phyloP scores from a whole-genome alignment of 305 asterid species.

The Fraxinus paxiana region DNA sequence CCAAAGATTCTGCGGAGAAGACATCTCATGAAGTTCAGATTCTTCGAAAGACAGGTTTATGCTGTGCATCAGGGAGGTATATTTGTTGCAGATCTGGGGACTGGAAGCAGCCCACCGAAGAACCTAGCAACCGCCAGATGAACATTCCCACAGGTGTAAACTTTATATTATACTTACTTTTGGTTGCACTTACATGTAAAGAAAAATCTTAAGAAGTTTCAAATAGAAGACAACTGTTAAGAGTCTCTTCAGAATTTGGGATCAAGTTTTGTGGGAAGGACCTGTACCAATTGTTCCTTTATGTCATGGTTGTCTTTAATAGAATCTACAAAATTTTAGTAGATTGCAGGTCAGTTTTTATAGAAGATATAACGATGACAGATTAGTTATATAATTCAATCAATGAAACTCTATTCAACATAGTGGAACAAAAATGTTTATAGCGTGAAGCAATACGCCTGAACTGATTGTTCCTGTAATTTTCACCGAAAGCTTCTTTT shows the following conservation, averaged over 20 bases:
- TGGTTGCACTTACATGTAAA: neutral
- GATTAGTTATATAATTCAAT: neutral
- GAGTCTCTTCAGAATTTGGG: neutral
- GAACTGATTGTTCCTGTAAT: neutral
- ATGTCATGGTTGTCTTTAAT: neutral
- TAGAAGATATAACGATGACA: neutral
- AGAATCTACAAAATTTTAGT: neutral
- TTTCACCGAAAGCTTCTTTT: neutral
- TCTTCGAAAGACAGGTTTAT: conserved; percentile 70
- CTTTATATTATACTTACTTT: neutral
- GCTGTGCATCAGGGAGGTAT: conserved; percentile 71
- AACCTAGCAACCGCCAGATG: conserved; percentile 65
- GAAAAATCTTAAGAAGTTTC: neutral
- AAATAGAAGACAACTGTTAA: neutral
- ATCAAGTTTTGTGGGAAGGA: neutral
- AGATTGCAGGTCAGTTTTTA: neutral
- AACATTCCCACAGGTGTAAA: conserved; percentile 73
- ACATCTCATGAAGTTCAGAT: conserved; percentile 65
- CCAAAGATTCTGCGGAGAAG: conserved; percentile 51
- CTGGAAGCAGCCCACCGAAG: conserved; percentile 46
- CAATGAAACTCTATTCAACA: neutral
- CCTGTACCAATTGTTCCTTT: neutral
- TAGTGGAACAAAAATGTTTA: neutral
- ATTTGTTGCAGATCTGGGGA: conserved; percentile 54
- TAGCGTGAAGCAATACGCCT: neutral